Evolutionary conservation across 2,329 filamentous ascomycete species (phyloP), one percentile per base, ranked within the genome.

Genomic region (Neospermospora avenae): DNA sequence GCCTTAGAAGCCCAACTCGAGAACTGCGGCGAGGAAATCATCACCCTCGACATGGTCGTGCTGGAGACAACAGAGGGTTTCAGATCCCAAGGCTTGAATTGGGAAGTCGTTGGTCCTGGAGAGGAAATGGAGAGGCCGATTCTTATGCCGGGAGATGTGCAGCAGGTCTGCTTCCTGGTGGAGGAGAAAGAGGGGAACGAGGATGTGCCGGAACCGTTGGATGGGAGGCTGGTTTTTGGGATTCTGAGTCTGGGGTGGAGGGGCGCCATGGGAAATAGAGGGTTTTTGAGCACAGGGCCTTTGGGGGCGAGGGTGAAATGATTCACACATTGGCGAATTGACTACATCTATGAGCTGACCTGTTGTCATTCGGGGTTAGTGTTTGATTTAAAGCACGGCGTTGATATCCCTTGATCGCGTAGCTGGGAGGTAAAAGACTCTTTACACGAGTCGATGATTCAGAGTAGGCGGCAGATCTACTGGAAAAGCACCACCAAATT

Each of bases 1-100:
- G 86, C 91, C 14, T 80, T 99, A 53, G 95, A 99, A 75, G 95
- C 93, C 25, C 95, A 99, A 77, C 76, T 99, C 60, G 95, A 99
- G 78, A 99, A 98, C 74, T 90, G 93, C 71, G 91, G 91, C 49
- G 93, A 97, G 72, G 87, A 87, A 46, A 80, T 86, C 4, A 88
- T 98, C 65, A 84, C 90, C 70, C 81, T 99, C 55, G 90, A 96
- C 75, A 78, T 77, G 62, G 83, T 86, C 31, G 76, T 76, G 34
- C 73, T 88, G 59, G 80, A 85, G 56, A 75, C 82, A 6, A 81
- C 81, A 64, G 68, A 75, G 1, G 81, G 82, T 3, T 72, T 86
- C 54, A 67, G 69, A 48, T 83, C 79, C 65, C 75, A 75, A 41
- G 82, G 83, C 61, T 81, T 82, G 64, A 87, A 87, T 67, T 85